Percentiles rank a stretch among this genome's conserved stretches.
phyloP scores from a whole-genome alignment of 2,329 filamentous ascomycete species.

The Trichoderma harzianum region DNA sequence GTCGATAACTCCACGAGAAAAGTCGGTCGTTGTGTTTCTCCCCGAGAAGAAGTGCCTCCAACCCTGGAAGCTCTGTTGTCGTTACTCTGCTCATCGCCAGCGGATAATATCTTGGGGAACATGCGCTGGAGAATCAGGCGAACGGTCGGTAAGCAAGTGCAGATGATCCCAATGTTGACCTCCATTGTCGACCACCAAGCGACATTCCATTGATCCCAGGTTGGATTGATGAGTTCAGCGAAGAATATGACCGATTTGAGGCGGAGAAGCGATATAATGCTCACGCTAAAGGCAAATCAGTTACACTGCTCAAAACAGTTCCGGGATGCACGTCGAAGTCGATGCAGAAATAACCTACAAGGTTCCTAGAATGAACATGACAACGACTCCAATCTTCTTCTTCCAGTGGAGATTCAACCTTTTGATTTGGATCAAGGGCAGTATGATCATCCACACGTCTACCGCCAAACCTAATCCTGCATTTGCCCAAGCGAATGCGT shows the following conservation, averaged over 20 bases:
- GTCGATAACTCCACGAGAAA: background rate
- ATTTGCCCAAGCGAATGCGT: constrained; percentile 40
- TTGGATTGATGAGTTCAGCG: constrained; percentile 29
- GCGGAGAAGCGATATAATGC: constrained; percentile 31
- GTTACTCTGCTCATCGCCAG: background rate
- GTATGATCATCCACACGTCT: constrained; percentile 41
- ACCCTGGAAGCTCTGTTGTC: background rate
- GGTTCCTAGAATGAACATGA: constrained; percentile 44
- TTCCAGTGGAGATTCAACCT: constrained; percentile 35
- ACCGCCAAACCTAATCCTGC: constrained; percentile 41
- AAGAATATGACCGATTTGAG: constrained; percentile 30
- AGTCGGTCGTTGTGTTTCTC: background rate
- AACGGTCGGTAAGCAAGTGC: constrained; percentile 34
- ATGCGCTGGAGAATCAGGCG: constrained; percentile 30
- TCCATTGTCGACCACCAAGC: constrained; percentile 36
- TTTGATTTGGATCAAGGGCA: constrained; percentile 39
- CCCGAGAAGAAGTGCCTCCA: background rate
- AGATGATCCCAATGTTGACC: constrained; percentile 36
- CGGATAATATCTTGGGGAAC: constrained; percentile 21
- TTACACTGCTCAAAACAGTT: background rate
- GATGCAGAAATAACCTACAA: constrained; percentile 30
- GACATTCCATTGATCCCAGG: constrained; percentile 30
- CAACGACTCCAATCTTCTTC: constrained; percentile 41
- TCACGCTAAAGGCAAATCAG: constrained; percentile 26
- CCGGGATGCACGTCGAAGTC: background rate